These are phyloP conservation scores for Buxus sempervirens DNA, from an alignment of 164 flowering plant species.

Conservation along the genomic window DNA sequence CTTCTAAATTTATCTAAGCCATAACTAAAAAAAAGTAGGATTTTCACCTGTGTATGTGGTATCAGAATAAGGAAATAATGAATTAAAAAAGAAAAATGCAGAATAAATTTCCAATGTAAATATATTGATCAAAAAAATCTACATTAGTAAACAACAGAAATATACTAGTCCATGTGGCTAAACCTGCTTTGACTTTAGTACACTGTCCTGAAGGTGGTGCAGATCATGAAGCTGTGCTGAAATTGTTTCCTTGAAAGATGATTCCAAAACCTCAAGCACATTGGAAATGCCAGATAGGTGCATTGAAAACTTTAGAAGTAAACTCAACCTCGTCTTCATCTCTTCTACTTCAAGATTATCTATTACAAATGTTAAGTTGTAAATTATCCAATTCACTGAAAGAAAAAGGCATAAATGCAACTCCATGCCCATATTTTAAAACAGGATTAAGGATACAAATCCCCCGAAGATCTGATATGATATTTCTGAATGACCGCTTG, in stretches of 20 bases:
- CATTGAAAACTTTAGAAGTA: slow-evolving; percentile 47
- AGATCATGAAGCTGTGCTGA: slow-evolving; percentile 70
- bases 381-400: neutral
- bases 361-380: slow-evolving; percentile 36
- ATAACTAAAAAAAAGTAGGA: too few species aligned
- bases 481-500: slow-evolving; percentile 54
- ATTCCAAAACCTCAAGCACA: slow-evolving; percentile 81
- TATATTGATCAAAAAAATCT: neutral
- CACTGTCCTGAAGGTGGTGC: slow-evolving; percentile 70
- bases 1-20: too few species aligned
- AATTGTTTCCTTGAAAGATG: slow-evolving; percentile 64
- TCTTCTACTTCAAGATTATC: slow-evolving; percentile 54
- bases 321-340: slow-evolving; percentile 44
- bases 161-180: neutral
- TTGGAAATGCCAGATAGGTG: slow-evolving; percentile 58
- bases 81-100: neutral
- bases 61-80: neutral
- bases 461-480: slow-evolving; percentile 46
- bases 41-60: too few species aligned
- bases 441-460: slow-evolving; percentile 68
- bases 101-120: neutral
- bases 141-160: neutral
- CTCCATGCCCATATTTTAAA: neutral
- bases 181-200: slow-evolving; percentile 88
- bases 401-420: slow-evolving; percentile 2